These are phyloP conservation scores for Yamadazyma spencermartinsiae DNA, from an alignment of 1,139 yeast genomes.

Conservation along the genomic window DNA sequence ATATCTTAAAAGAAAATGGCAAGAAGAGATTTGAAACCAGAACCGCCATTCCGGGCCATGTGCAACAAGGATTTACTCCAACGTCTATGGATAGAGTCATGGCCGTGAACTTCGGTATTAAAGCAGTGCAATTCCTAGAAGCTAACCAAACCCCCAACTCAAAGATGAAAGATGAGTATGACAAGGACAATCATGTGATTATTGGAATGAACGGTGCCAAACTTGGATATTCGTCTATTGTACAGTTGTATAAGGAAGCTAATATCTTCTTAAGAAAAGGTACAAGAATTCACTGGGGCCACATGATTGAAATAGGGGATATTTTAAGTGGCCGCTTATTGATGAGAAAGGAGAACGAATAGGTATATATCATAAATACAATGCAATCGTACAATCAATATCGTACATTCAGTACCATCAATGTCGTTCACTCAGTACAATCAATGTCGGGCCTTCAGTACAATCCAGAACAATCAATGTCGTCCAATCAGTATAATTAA, in stretches of 20 bases:
- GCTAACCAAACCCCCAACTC: constrained; percentile 22
- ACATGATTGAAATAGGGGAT: constrained; percentile 58
- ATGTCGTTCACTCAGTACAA: too few species aligned
- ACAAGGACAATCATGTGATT: constrained; percentile 49
- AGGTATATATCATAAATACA: background rate
- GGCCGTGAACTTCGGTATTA: constrained; percentile 69
- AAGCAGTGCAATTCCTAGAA: constrained; percentile 71
- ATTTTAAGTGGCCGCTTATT: constrained; percentile 67
- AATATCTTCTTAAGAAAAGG: constrained; percentile 66
- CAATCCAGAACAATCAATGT: too few species aligned
- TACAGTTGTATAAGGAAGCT: constrained; percentile 60
- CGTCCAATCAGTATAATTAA: too few species aligned
- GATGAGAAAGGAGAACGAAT: constrained; percentile 35
- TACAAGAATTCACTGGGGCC: constrained; percentile 64
- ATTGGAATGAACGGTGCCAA: constrained; percentile 70
- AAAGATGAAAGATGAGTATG: constrained; percentile 6
- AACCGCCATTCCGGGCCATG: constrained; percentile 97
- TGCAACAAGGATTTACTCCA: constrained; percentile 82
- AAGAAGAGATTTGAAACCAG: constrained; percentile 81
- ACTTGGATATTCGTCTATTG: constrained; percentile 55
- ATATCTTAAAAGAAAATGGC: constrained; percentile 78
- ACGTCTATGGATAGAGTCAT: constrained; percentile 74
- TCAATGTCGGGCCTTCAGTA: too few species aligned
- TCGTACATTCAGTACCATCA: background rate
- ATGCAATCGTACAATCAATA: too few species aligned